phyloP scores from a whole-genome alignment of 2,329 filamentous ascomycete genomes.

The Lachnellula suecica region DNA sequence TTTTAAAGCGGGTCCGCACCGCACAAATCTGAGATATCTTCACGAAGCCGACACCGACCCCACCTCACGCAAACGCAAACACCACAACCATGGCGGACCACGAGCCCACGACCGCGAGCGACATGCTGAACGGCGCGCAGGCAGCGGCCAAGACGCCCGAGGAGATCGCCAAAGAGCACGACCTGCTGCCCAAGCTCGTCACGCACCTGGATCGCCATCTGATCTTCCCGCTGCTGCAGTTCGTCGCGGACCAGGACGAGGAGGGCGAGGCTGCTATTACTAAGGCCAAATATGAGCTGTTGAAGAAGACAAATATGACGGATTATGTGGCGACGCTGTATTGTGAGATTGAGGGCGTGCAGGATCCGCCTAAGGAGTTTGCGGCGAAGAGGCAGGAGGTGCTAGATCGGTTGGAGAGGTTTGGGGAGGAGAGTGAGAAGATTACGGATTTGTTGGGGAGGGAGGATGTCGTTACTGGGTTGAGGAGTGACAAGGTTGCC shows the following conservation, averaged over 20 bases:
- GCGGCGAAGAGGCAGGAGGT: conserved; percentile 87
- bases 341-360: conserved; percentile 80
- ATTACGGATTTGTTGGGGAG: conserved; percentile 84
- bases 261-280: conserved; percentile 73
- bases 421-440: conserved; percentile 84
- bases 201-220: conserved; percentile 92
- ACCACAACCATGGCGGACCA: conserved; percentile 50
- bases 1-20: conserved; percentile 12
- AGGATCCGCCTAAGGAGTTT: conserved; percentile 80
- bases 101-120: conserved; percentile 20
- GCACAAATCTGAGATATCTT: conserved; percentile 22
- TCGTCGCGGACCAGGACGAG: conserved; percentile 78
- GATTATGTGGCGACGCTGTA: conserved; percentile 94
- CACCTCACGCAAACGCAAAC: conserved; percentile 13
- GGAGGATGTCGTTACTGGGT: conserved; percentile 85
- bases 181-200: conserved; percentile 81
- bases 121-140: conserved; percentile 14
- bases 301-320: conserved; percentile 98
- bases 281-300: conserved; percentile 85
- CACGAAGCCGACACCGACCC: conserved; percentile 2
- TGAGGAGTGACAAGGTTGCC: conserved; percentile 95
- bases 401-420: conserved; percentile 76
- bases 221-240: conserved; percentile 95
- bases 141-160: conserved; percentile 45
- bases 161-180: conserved; percentile 46